Evolutionary conservation across 2,329 filamentous ascomycete genomes (phyloP).

Genomic region (Cercospora canescens): DNA sequence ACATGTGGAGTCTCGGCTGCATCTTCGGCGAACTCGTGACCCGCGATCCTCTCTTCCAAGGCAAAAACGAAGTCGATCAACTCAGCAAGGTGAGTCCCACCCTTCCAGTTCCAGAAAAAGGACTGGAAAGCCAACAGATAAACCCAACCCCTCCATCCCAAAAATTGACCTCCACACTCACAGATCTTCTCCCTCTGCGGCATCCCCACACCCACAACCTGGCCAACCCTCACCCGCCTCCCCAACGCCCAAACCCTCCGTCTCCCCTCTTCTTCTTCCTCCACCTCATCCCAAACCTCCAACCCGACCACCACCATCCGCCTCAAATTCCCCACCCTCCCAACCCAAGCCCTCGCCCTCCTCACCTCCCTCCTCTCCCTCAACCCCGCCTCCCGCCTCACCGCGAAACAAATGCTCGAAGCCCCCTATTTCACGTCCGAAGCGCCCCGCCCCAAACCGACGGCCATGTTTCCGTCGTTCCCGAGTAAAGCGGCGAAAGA

Average conservation of each 20-base stretch:
- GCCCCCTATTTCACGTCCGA: slow-evolving; percentile 83
- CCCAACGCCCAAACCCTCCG: slow-evolving; percentile 82
- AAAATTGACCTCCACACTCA: slow-evolving; percentile 21
- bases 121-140: slow-evolving; percentile 32
- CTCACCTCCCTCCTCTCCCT: slow-evolving; percentile 70
- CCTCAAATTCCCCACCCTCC: slow-evolving; percentile 78
- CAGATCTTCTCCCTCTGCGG: slow-evolving; percentile 86
- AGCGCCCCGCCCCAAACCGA: slow-evolving; percentile 84
- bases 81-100: slow-evolving; percentile 60
- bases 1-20: slow-evolving; percentile 96
- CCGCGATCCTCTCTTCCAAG: slow-evolving; percentile 79
- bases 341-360: slow-evolving; percentile 69
- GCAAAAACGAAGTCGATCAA: slow-evolving; percentile 90
- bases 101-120: slow-evolving; percentile 23
- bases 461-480: slow-evolving; percentile 94
- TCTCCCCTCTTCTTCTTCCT: slow-evolving; percentile 44
- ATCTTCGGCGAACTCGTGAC: slow-evolving; percentile 90
- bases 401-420: slow-evolving; percentile 70
- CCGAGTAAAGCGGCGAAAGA: slow-evolving; percentile 94
- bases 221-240: slow-evolving; percentile 83
- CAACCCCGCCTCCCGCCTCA: slow-evolving; percentile 70
- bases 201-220: slow-evolving; percentile 75
- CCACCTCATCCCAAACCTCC: slow-evolving; percentile 15
- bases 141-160: slow-evolving; percentile 13
- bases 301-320: slow-evolving; percentile 67